Evolutionary conservation across 2,329 filamentous ascomycete genomes (phyloP).

Genomic region (Aspergillus persii): DNA sequence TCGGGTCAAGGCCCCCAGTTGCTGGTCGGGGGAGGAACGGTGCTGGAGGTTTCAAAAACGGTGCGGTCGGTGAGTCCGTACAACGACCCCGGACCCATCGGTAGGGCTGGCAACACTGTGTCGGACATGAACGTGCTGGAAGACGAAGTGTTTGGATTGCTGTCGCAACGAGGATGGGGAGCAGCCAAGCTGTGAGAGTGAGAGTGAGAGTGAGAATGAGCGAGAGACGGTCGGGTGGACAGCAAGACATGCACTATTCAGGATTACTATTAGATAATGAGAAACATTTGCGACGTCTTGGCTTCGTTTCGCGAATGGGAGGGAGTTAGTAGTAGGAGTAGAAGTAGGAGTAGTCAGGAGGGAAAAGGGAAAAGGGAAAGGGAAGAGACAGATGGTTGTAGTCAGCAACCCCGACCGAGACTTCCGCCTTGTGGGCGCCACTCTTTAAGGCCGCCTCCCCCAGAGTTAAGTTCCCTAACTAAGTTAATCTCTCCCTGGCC

Average conservation of each 20-base stretch:
- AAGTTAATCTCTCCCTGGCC: neutral
- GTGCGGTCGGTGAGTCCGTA: constrained; percentile 51
- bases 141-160: constrained; percentile 50
- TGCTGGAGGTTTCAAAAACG: constrained; percentile 57
- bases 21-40: constrained; percentile 47
- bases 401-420: neutral
- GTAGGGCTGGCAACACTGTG: constrained; percentile 46
- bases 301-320: neutral
- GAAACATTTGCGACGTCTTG: neutral
- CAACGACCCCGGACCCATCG: constrained; percentile 55
- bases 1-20: constrained; percentile 30
- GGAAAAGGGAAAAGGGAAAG: too few species aligned
- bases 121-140: constrained; percentile 42
- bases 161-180: constrained; percentile 52
- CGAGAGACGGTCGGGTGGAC: neutral
- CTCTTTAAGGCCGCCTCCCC: neutral
- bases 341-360: neutral
- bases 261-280: neutral
- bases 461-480: neutral
- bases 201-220: too few species aligned
- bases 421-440: neutral
- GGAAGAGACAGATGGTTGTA: too few species aligned
- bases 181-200: constrained; percentile 27
- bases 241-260: neutral
- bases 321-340: too few species aligned